phyloP scores from a whole-genome alignment of 2,329 filamentous ascomycete species.

The Neophaeococcomyces mojaviensis region DNA sequence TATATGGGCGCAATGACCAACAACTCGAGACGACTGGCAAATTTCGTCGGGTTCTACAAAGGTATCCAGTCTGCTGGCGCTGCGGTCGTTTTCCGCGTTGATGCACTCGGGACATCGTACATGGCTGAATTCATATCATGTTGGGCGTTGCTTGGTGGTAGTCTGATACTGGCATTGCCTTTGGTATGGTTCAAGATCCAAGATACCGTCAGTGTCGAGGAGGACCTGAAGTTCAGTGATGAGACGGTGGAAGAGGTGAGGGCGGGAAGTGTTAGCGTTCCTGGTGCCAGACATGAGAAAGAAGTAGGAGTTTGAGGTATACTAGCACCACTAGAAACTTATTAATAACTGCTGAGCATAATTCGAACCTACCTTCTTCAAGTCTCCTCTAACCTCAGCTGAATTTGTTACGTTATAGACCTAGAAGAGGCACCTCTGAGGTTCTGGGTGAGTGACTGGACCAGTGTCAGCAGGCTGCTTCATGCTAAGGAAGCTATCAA shows the following conservation, averaged over 20 bases:
- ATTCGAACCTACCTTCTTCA: too few relatives aligned
- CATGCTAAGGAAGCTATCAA: too few relatives aligned
- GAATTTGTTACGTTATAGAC: too few relatives aligned
- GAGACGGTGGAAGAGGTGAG: conserved; percentile 61
- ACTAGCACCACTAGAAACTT: too few relatives aligned
- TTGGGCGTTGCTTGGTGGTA: conserved; percentile 70
- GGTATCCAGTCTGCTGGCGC: conserved; percentile 81
- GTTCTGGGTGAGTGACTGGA: too few relatives aligned
- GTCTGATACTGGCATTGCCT: conserved; percentile 68
- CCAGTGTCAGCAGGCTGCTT: too few relatives aligned
- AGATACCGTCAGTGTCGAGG: conserved; percentile 71
- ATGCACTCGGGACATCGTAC: conserved; percentile 41
- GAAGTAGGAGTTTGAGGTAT: too few relatives aligned
- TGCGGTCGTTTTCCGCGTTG: conserved; percentile 44
- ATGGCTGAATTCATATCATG: conserved; percentile 64
- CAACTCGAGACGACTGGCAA: conserved; percentile 83
- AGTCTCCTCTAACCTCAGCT: too few relatives aligned
- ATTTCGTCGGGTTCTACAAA: conserved; percentile 87
- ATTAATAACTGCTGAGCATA: too few relatives aligned
- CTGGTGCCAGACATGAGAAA: too few relatives aligned
- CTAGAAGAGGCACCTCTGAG: too few relatives aligned
- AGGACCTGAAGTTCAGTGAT: conserved; percentile 78
- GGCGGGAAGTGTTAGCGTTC: too few relatives aligned
- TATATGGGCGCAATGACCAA: conserved; percentile 89
- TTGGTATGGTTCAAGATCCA: conserved; percentile 72